Evolutionary conservation across 148 eudicot species (phyloP), one percentile per base, ranked within the genome.

Genomic region (Silene conica): DNA sequence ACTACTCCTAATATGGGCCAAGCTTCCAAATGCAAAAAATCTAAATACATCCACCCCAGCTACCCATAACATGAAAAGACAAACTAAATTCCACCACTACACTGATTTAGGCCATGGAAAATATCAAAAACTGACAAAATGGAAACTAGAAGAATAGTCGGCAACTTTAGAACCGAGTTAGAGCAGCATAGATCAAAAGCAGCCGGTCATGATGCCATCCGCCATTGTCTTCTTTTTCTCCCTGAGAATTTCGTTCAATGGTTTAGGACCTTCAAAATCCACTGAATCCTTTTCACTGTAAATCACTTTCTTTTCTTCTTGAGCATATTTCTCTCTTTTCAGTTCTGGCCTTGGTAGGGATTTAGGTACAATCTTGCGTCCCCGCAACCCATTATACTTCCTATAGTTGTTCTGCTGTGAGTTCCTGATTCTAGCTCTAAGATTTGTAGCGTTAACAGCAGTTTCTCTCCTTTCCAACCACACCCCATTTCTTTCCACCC

Each of bases 241-340:
- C 74, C 71, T 82, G 19, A 75, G 79, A 67, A 82, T 82, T 75
- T 82, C 84, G 28, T 71, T 74, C 82, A 82, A 75, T 25, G 82
- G 82, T 67, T 78, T 78, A 10, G 84, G 84, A 61, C 79, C 82
- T 46, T 75, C 74, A n/a, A 82, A 82, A 20, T 75, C 70, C 18
- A 65, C 79, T 3, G 77, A 72, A 3, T 18, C 60, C 60, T 45
- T 71, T 60, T 34, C 72, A 45, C 8, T 54, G 11, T 28, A 23
- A 82, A 34, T 45, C 1, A 70, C 70, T 6, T 4, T 57, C 26
- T 64, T 70, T 13, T 26, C 61, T 59, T 20, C 70, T 72, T 78
- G 76, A 45, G 61, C 8, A 59, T 76, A 68, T 75, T 75, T 81
- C 64, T 77, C 76, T 57, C 77, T 77, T 67, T 71, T 84, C 31